Evolutionary conservation across 73 alveolate species (phyloP), one percentile per base, ranked within the genome.

Genomic region (Paramecium primaurelia): DNA sequence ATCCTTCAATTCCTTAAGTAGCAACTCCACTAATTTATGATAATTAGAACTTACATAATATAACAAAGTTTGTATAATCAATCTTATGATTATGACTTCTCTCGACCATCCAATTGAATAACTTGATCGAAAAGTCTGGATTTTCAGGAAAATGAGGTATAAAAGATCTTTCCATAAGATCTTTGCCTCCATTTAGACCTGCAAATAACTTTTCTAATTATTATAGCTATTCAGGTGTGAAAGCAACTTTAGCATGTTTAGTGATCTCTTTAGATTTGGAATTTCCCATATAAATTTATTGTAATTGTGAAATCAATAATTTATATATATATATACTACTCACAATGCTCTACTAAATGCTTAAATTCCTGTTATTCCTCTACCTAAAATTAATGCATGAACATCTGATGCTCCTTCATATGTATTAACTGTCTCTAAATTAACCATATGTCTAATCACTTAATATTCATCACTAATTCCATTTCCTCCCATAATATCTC

Each of bases 401-500:
- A 97, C 88, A 92, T 97, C 99, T 49, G 92, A 93, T 69, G 98
- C 94, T 8, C 97, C 98, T 86, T 96, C 98, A 77, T 97, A 97
- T 12, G 99, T 97, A 86, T 97, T 97, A 16, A 93, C 97, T 37
- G 98, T 96, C 94, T 97, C 99, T 9, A 97, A 93, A 92, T 97
- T 97, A 84, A 95, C 71, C 75, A 96, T 83, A 58, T 97, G 99
- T 68, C 99, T 96, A 9, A 97, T 95, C 71, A 97, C 92, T 64
- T 95, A 95, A 90, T 97, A 97, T 89, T 97, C 99, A 59, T 97
- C 99, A 28, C 95, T 98, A 69, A 97, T 97, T 20, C 99, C 99
- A 47, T 97, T 97, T 18, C 98, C 99, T 87, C 98, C 98, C 64
- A 95, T 95, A 98, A 97, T 97, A 93, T 97, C 99, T 40, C 99